Percentiles rank a stretch among this genome's conserved stretches.
These are phyloP conservation scores for Phytopythium sindhum DNA, from an alignment of 352 stramenopile species.

Conservation along the genomic window DNA sequence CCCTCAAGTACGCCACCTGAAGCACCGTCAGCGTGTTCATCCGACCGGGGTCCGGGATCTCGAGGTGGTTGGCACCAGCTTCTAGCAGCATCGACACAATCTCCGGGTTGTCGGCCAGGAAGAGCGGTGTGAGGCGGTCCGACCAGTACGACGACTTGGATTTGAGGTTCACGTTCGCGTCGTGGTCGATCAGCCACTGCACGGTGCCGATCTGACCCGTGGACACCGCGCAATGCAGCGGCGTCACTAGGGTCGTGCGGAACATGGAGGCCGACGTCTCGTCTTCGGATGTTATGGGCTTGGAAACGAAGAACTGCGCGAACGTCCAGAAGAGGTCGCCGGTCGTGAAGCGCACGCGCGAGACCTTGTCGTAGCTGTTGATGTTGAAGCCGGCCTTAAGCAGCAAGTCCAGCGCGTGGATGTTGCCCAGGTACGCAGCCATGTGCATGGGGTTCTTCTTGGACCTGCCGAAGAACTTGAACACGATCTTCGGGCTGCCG, in stretches of 20 bases:
- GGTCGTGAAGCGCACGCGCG: slow-evolving; percentile 68
- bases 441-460: slow-evolving; percentile 83
- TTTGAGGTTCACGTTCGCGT: slow-evolving; percentile 54
- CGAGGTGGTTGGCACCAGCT: slow-evolving; percentile 63
- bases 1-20: slow-evolving; percentile 62
- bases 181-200: slow-evolving; percentile 50
- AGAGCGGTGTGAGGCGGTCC: slow-evolving; percentile 61
- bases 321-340: slow-evolving; percentile 81
- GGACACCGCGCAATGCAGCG: slow-evolving; percentile 63
- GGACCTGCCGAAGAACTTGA: slow-evolving; percentile 54
- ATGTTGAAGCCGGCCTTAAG: slow-evolving; percentile 50
- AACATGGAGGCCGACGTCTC: slow-evolving; percentile 63
- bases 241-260: slow-evolving; percentile 63
- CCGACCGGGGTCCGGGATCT: slow-evolving; percentile 56
- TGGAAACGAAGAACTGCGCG: slow-evolving; percentile 57
- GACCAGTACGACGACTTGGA: slow-evolving; percentile 63
- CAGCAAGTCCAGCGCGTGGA: slow-evolving; percentile 53
- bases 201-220: slow-evolving; percentile 57
- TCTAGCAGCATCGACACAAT: slow-evolving; percentile 59
- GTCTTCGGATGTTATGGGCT: slow-evolving; percentile 35
- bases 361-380: slow-evolving; percentile 71
- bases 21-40: slow-evolving; percentile 73
- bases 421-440: slow-evolving; percentile 67
- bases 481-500: slow-evolving; percentile 39
- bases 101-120: slow-evolving; percentile 63